These are phyloP conservation scores for Lyophyllum semitale DNA, from an alignment of 768 basidiomycete species.

Conservation along the genomic window DNA sequence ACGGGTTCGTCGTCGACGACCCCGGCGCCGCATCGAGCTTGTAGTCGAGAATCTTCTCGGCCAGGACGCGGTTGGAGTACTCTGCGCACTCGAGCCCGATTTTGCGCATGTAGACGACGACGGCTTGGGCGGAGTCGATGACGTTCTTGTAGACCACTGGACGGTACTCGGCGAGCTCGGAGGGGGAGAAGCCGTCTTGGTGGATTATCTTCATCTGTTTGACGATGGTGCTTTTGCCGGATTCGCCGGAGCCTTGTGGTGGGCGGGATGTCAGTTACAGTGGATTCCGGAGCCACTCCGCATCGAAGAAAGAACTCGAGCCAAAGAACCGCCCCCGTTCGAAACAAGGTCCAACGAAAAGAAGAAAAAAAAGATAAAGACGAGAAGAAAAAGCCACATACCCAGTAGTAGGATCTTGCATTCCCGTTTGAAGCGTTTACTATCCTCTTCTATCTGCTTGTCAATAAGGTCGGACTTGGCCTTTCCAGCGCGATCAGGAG, in stretches of 20 bases:
- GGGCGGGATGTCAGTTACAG: constrained; percentile 96
- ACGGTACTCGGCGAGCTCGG: constrained; percentile 73
- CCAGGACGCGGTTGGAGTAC: constrained; percentile 56
- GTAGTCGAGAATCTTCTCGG: constrained; percentile 66
- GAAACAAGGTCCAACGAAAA: not conserved
- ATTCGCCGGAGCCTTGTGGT: no score
- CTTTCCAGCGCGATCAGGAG: constrained; percentile 57
- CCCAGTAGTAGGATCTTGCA: constrained; percentile 95
- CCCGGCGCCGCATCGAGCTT: constrained; percentile 40
- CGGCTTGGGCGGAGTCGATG: constrained; percentile 79
- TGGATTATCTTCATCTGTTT: constrained; percentile 97
- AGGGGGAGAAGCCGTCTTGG: constrained; percentile 74
- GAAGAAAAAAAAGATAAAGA: not conserved
- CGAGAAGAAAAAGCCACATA: constrained; percentile 40
- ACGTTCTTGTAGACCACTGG: constrained; percentile 77
- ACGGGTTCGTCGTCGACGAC: constrained; percentile 19
- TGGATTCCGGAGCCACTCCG: constrained; percentile 37
- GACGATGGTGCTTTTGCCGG: constrained; percentile 92
- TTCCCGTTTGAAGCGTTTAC: constrained; percentile 78
- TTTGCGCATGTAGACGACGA: constrained; percentile 79
- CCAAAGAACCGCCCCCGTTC: not conserved
- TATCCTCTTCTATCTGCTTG: constrained; percentile 84
- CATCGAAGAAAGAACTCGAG: not conserved
- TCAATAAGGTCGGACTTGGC: constrained; percentile 76
- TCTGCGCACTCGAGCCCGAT: constrained; percentile 70